Conservation (phyloP, 129 eudicot genomes). For the Artemisia argyi region DNA sequence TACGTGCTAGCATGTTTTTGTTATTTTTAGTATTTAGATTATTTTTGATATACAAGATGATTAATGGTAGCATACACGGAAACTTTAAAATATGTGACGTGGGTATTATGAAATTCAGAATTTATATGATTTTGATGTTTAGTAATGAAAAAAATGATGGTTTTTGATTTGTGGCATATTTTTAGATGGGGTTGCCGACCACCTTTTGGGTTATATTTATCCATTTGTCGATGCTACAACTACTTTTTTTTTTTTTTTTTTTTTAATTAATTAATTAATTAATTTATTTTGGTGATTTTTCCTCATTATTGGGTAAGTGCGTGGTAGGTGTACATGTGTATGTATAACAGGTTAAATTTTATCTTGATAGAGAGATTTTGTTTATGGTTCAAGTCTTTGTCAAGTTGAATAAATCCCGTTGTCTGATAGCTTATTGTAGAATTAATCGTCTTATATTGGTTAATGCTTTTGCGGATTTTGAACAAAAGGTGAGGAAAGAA, state of each 20-base stretch:
- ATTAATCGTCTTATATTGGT: no score
- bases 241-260: no score
- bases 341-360: neutral
- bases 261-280: no score
- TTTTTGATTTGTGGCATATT: constrained; percentile 18
- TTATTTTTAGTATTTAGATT: constrained; percentile 9
- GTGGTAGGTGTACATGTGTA: constrained; percentile 13
- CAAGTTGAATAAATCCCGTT: no score
- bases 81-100: constrained; percentile 33
- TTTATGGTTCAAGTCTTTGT: no score
- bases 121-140: neutral
- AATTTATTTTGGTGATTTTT: constrained; percentile 2
- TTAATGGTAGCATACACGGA: constrained; percentile 32
- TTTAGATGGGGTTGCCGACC: constrained; percentile 24
- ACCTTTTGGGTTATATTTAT: constrained; percentile 27
- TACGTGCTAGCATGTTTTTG: no score
- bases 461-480: no score
- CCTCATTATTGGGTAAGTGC: constrained; percentile 14
- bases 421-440: no score
- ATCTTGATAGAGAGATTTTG: neutral
- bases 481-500: no score
- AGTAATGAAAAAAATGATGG: neutral
- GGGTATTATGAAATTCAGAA: constrained; percentile 34
- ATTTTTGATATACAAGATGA: constrained; percentile 3
- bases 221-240: no score